Evolutionary conservation across 2,329 filamentous ascomycete genomes (phyloP).

Genomic region (Pyrenophora seminiperda): DNA sequence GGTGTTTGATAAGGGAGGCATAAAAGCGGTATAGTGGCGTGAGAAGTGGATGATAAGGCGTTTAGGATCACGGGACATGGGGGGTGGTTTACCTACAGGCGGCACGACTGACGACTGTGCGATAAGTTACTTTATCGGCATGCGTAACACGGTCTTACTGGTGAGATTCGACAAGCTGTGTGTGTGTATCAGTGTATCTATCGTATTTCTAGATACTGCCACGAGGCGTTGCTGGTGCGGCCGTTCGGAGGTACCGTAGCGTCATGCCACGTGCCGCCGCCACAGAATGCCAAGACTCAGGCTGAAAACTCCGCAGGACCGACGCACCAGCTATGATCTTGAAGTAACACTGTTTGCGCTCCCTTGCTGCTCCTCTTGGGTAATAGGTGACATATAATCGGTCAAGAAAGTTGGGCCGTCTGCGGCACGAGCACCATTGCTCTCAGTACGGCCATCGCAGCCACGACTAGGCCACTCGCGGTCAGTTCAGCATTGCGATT

Average conservation of each 20-base stretch:
- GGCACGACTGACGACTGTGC: conserved; percentile 16
- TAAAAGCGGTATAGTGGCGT: conserved; percentile 12
- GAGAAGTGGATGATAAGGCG: conserved; percentile 26
- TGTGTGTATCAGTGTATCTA: conserved; percentile 25
- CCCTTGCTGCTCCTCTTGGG: neutral
- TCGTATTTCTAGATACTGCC: conserved; percentile 19
- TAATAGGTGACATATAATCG: conserved; percentile 4
- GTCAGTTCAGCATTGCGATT: neutral
- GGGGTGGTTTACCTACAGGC: conserved; percentile 2
- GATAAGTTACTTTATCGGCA: conserved; percentile 27
- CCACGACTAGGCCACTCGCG: neutral
- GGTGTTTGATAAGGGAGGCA: conserved; percentile 23
- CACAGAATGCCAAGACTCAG: conserved; percentile 1
- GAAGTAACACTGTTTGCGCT: conserved; percentile 1
- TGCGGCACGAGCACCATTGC: neutral
- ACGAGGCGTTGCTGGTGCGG: conserved; percentile 20
- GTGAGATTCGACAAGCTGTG: conserved; percentile 12
- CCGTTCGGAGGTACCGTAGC: conserved; percentile 14
- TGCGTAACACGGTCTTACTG: conserved; percentile 21
- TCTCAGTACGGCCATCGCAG: neutral
- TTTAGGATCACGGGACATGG: conserved; percentile 22
- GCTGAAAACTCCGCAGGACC: neutral
- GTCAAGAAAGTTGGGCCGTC: conserved; percentile 1
- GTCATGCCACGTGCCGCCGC: conserved; percentile 1
- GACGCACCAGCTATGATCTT: conserved; percentile 2